A percentile compares a stretch with the other conserved stretches of the same genome.
Evolutionary conservation across 2,329 filamentous ascomycete species (phyloP).

Genomic region (Claviceps fusiformis): DNA sequence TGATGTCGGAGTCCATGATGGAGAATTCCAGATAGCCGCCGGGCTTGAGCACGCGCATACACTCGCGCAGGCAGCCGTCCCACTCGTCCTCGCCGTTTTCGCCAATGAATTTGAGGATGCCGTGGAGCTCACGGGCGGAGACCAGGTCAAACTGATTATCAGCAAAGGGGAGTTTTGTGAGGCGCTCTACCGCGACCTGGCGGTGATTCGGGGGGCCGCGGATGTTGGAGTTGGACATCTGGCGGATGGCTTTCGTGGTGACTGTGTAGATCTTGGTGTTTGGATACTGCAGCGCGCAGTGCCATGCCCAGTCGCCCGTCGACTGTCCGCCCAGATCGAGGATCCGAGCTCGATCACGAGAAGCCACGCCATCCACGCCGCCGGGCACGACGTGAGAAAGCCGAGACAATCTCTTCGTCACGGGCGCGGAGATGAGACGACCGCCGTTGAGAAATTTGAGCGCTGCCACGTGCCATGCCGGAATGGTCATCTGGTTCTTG

Average conservation of each 20-base stretch:
- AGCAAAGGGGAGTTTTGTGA: slow-evolving; percentile 74
- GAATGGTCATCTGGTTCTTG: slow-evolving; percentile 52
- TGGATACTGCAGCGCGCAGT: slow-evolving; percentile 74
- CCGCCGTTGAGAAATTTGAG: slow-evolving; percentile 49
- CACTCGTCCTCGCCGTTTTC: slow-evolving; percentile 70
- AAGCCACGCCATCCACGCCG: slow-evolving; percentile 26
- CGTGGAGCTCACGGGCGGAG: slow-evolving; percentile 76
- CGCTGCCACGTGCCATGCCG: slow-evolving; percentile 48
- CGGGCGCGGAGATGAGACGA: slow-evolving; percentile 48
- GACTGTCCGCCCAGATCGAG: slow-evolving; percentile 78
- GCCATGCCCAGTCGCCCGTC: slow-evolving; percentile 91
- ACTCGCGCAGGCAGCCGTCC: slow-evolving; percentile 72
- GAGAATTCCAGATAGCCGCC: slow-evolving; percentile 87
- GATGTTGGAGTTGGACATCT: slow-evolving; percentile 60
- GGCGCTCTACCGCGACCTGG: slow-evolving; percentile 60
- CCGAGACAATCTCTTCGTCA: slow-evolving; percentile 47
- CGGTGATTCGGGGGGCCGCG: slow-evolving; percentile 80
- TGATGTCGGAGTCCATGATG: slow-evolving; percentile 78
- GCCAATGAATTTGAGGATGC: slow-evolving; percentile 60
- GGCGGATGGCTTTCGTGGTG: slow-evolving; percentile 57
- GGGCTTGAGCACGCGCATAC: slow-evolving; percentile 81
- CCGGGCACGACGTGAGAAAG: slow-evolving; percentile 34
- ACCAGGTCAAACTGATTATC: slow-evolving; percentile 82
- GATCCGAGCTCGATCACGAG: slow-evolving; percentile 48
- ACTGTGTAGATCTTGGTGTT: slow-evolving; percentile 81